Evolutionary conservation across 805 yeast genomes (phyloP).

Genomic region (Sungouiella thailandica): DNA sequence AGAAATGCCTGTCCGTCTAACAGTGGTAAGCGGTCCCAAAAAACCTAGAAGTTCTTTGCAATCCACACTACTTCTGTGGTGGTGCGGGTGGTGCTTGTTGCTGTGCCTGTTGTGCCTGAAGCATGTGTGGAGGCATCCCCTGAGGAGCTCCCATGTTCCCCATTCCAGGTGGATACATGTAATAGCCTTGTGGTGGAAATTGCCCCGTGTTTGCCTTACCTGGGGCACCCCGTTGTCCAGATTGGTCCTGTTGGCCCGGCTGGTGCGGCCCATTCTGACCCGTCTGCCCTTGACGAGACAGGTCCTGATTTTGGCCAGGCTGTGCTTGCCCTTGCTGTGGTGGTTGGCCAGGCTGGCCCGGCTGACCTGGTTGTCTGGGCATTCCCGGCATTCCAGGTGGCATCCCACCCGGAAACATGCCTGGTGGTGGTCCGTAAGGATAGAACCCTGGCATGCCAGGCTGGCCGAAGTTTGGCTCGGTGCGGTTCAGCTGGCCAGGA

Average conservation of each 20-base stretch:
- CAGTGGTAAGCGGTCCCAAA: too few species aligned
- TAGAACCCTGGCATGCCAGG: background rate
- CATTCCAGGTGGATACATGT: conserved; percentile 9
- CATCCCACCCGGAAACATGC: conserved; percentile 31
- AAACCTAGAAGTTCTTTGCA: too few species aligned
- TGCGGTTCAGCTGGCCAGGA: background rate
- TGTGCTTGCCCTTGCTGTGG: conserved; percentile 1
- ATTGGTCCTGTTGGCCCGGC: too few species aligned
- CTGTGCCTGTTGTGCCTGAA: too few species aligned
- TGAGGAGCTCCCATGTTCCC: conserved; percentile 7
- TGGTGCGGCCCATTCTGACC: background rate
- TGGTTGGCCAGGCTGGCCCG: conserved; percentile 2
- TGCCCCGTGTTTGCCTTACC: background rate
- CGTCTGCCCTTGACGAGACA: background rate
- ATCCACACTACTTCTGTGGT: too few species aligned
- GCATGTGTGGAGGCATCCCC: too few species aligned
- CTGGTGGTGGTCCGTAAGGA: conserved; percentile 9
- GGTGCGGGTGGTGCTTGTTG: too few species aligned
- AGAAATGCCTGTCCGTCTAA: too few species aligned
- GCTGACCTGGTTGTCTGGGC: conserved; percentile 18
- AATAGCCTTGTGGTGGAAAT: conserved; percentile 6
- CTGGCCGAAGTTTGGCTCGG: too few species aligned
- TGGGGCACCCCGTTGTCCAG: too few species aligned
- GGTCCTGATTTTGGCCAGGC: background rate
- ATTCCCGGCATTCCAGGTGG: conserved; percentile 30